Conservation (phyloP, 2,329 filamentous ascomycete species). For the Exserohilum turcica region DNA sequence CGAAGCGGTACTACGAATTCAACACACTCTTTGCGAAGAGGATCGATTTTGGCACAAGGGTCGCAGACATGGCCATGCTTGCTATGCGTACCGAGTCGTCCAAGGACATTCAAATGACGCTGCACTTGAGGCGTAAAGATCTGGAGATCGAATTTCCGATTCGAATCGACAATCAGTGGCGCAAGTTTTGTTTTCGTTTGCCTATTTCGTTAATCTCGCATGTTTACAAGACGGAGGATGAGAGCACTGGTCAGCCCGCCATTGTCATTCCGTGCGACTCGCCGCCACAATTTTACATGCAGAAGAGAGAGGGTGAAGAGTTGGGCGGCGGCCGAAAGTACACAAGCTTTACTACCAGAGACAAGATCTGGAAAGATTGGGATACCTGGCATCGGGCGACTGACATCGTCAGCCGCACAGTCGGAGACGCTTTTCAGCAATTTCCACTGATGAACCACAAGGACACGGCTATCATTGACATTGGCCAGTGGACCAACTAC, state of each 20-base stretch:
- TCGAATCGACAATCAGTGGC: constrained; percentile 12
- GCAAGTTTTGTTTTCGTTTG: constrained; percentile 52
- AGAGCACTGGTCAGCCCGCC: constrained; percentile 2
- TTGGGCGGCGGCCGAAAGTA: constrained; percentile 12
- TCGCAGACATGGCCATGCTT: constrained; percentile 62
- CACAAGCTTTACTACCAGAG: constrained; percentile 26
- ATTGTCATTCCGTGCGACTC: constrained; percentile 44
- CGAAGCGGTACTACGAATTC: constrained; percentile 29
- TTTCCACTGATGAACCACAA: constrained; percentile 48
- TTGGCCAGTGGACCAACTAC: constrained; percentile 69
- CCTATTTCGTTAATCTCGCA: constrained; percentile 53
- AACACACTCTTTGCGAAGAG: constrained; percentile 45
- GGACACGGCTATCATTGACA: constrained; percentile 60
- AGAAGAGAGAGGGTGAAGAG: constrained; percentile 18
- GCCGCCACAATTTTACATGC: constrained; percentile 54
- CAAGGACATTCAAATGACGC: constrained; percentile 40
- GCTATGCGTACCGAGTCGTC: constrained; percentile 56
- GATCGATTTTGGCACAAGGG: constrained; percentile 67
- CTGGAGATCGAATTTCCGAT: constrained; percentile 55
- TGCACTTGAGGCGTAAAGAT: constrained; percentile 53
- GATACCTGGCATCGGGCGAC: constrained; percentile 69
- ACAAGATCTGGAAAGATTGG: constrained; percentile 59
- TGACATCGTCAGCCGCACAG: constrained; percentile 58
- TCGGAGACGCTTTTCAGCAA: constrained; percentile 19
- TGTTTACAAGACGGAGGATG: constrained; percentile 40